Conservation (phyloP, 441 rosid genomes). For the Rhodomyrtus psidioides region DNA sequence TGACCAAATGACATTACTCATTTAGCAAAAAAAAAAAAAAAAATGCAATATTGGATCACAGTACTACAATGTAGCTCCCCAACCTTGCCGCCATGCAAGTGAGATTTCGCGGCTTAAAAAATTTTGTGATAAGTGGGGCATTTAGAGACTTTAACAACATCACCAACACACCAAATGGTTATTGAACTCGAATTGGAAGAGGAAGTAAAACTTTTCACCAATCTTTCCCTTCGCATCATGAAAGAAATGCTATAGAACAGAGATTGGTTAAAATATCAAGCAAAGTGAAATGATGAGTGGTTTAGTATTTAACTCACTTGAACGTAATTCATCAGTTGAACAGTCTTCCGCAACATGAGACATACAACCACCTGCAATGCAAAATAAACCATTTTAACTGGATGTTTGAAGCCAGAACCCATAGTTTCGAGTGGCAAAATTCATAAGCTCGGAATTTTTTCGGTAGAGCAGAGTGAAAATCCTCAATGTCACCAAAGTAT, state of each 20-base stretch:
- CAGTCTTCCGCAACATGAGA: slow-evolving; percentile 87
- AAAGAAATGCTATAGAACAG: background rate
- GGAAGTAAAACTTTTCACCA: background rate
- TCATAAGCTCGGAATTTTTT: background rate
- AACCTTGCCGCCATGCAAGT: background rate
- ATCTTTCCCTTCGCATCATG: background rate
- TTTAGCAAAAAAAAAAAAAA: background rate
- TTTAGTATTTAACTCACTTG: slow-evolving; percentile 45
- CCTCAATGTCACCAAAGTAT: background rate
- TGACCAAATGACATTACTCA: background rate
- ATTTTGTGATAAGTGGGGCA: background rate
- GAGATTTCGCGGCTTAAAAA: background rate
- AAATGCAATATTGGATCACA: background rate
- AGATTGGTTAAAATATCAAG: background rate
- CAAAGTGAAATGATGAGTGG: background rate
- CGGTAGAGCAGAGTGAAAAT: background rate
- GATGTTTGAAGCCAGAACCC: background rate
- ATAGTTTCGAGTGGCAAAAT: background rate
- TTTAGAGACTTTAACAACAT: background rate
- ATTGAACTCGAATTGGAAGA: background rate
- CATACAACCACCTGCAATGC: slow-evolving; percentile 74
- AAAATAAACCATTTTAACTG: slow-evolving; percentile 1
- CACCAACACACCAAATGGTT: background rate
- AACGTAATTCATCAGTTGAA: slow-evolving; percentile 77
- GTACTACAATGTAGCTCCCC: background rate